Base-by-base conservation (phyloP, 257 asterid species). In the Linderniella brevidens region DNA sequence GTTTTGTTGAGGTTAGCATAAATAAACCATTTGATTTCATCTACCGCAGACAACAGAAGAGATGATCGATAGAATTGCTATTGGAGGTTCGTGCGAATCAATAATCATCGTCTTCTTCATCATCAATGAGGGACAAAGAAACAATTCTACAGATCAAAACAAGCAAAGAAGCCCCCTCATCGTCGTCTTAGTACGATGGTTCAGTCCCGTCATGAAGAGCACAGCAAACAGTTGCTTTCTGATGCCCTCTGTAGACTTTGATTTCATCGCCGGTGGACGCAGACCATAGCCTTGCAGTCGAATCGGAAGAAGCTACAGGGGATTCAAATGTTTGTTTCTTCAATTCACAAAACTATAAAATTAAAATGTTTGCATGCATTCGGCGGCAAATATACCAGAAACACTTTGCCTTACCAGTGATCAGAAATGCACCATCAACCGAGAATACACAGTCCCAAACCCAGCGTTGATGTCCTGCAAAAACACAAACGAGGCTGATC, bases 401-500 rank as follows among this genome's bases (percentile, higher is more conserved):
- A n/a, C n/a, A n/a, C n/a, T n/a, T n/a, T n/a, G n/a, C n/a, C n/a
- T n/a, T 77, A 87, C 97, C 93, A 65, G 95, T 77, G 71, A 87
- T 80, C 45, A 83, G 76, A 67, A 70, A 88, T 57, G 94, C 93
- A 58, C 96, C 98, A 53, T 84, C 98, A 0, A 84, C 94, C 9
- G 96, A 88, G 76, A 84, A 88, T 47, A 88, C 94, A 54, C 98
- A 88, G 71, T 80, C 98, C 94, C 98, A 80, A 25, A 84, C 96
- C 94, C 98, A 88, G 38, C 92, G 94, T 46, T 77, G 84, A 67
- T 88, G 98, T 57, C 98, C 98, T 88, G 64, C 54, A 62, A 38
- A 50, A 17, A 25, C 3, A 25, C 3, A 17, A 19, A 13, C 49
- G 41, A 53, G 48, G 56, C 20, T 18, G 19, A 50, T 48, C n/a